Evolutionary conservation across 495 filamentous ascomycete species (phyloP).

Genomic region (Oidiodendron maius): DNA sequence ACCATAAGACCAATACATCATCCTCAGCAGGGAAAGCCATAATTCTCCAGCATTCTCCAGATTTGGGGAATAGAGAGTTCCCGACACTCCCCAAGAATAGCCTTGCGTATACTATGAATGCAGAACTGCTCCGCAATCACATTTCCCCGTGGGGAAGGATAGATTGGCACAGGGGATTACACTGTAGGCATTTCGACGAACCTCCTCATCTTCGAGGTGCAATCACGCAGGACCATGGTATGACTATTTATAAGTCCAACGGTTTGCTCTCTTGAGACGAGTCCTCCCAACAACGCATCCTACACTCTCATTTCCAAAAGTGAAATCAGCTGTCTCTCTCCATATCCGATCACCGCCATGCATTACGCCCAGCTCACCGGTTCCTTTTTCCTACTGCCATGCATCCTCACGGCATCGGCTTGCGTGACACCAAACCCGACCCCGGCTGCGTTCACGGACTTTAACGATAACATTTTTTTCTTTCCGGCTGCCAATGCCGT

Average conservation of each 20-base stretch:
- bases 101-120: not conserved
- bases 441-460: not conserved
- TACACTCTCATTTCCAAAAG: not conserved
- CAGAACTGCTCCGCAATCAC: not conserved
- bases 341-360: not conserved
- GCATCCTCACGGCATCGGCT: not conserved
- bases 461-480: not conserved
- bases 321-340: not conserved
- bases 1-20: not conserved
- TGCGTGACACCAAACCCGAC: not conserved
- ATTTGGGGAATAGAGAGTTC: not conserved
- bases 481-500: not conserved
- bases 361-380: not conserved
- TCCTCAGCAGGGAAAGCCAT: not conserved
- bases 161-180: not conserved
- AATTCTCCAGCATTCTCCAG: not conserved
- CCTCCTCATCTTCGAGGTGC: not conserved
- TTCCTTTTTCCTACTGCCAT: not conserved
- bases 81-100: not conserved
- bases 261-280: not conserved
- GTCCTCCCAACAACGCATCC: not conserved
- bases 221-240: not conserved
- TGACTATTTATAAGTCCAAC: slow-evolving; percentile 1
- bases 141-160: not conserved
- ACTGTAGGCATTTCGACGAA: not conserved